Base-by-base conservation (phyloP, 164 flowering plant genomes). In the Nelumbo lutea region DNA sequence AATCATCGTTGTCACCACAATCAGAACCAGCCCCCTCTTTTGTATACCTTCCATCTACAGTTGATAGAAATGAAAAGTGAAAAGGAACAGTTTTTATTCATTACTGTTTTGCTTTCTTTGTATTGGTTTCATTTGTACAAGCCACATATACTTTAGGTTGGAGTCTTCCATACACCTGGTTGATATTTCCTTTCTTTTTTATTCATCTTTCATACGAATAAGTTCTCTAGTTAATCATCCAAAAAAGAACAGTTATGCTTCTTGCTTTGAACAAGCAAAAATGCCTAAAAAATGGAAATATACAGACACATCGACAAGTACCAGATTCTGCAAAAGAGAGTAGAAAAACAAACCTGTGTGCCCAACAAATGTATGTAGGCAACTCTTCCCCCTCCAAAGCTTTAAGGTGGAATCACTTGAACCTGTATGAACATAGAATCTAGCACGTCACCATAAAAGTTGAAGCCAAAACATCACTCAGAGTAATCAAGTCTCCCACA, bases 361-460 rank as follows among this genome's bases (percentile, higher is more conserved):
- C 62, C 98, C 99, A 58, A 68, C 74, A 78, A 93, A 90, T 62
- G 97, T 93, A 65, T 85, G 95, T 13, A 79, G 5, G 66, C 99
- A 88, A 51, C 83, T 79, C 67, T 62, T 87, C 58, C 91, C 98
- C 73, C 64, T 88, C 99, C 99, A 96, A 64, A 96, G 89, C 76
- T 96, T 96, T 50, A 91, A 42, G 13, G 92, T 90, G 69, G 83
- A 67, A 74, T 96, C 99, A 79, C 91, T 93, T 65, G 99, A 93
- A 74, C 97, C 99, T 93, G 80, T 5, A 84, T 62, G 60, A 48
- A 64, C 67, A 81, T 53, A 66, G 40, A 8, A 65, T 39, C 14
- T 14, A 60, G 57, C 9, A 67, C 8, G 50, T 1, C 9, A 70
- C 53, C 11, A 42, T 41, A 27, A 62, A 62, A 60, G 44, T 27